phyloP scores from a whole-genome alignment of 2,329 filamentous ascomycete species.

The Cercospora janseana region DNA sequence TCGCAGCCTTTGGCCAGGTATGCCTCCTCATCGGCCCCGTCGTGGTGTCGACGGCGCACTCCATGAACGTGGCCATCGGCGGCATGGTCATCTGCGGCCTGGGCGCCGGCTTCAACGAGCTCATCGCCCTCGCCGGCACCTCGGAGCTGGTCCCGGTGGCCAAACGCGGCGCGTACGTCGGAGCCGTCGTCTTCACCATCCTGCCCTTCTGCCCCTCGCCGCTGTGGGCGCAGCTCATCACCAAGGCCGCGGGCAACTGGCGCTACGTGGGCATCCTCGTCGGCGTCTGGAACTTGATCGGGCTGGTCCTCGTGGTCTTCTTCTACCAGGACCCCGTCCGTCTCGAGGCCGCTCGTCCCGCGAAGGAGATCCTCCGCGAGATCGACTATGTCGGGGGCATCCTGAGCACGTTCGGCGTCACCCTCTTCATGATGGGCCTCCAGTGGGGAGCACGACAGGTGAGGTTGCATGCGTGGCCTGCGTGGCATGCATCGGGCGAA shows the following conservation, averaged over 20 bases:
- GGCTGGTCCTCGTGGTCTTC: constrained; percentile 51
- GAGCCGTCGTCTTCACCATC: constrained; percentile 60
- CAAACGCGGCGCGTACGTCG: constrained; percentile 64
- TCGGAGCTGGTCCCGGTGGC: constrained; percentile 66
- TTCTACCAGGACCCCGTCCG: constrained; percentile 55
- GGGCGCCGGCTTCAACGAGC: constrained; percentile 66
- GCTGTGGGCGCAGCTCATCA: constrained; percentile 60
- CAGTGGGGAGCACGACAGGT: constrained; percentile 33
- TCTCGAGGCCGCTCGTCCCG: constrained; percentile 42
- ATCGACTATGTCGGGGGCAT: constrained; percentile 56
- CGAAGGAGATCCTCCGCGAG: constrained; percentile 44
- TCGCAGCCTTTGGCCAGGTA: constrained; percentile 55
- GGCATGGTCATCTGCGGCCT: constrained; percentile 61
- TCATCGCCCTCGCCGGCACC: constrained; percentile 66
- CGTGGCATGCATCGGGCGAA: background rate
- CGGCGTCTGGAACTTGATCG: constrained; percentile 53
- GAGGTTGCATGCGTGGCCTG: constrained; percentile 4
- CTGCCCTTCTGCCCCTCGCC: constrained; percentile 63
- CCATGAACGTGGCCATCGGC: constrained; percentile 64
- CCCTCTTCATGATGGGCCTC: constrained; percentile 52
- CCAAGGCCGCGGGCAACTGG: constrained; percentile 49
- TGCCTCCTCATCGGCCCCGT: constrained; percentile 60
- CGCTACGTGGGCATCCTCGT: constrained; percentile 56
- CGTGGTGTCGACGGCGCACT: constrained; percentile 56
- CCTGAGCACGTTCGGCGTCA: constrained; percentile 51